Base-by-base conservation (phyloP, 2,329 filamentous ascomycete genomes). In the Epichloe coenophiala region DNA sequence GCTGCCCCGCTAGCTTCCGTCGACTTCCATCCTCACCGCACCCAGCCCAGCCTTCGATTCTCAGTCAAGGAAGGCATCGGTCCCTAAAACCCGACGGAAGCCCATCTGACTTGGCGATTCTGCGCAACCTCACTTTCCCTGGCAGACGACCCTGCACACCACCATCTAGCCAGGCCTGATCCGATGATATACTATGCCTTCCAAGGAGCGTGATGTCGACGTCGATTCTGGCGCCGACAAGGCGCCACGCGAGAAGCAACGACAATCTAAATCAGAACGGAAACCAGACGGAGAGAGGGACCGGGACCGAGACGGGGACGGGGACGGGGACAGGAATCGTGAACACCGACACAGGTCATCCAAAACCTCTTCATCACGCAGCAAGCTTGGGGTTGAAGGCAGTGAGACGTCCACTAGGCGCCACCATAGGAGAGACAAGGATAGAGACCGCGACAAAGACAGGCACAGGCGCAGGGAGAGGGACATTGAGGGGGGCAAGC, bases 121-220 rank as follows among this genome's bases (percentile, higher is more conserved):
- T 21, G 27, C 27, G 27, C 8, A 31, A 9, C 36, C 8, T 31
- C 5, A 1, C 27, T 48, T 33, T 12, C 2, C 12, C 27, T 13
- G 19, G 23, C 13, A 7, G 11, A 15, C 41, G n/a, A 15, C 33
- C 13, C 41, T 17, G 17, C 17, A 17, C 17, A 17, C 39, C 45
- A 35, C 45, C 6, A 37, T 11, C 36, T 17, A 33, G 46, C 40
- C 38, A 23, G 41, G 35, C 51, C 6, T 12, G 19, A 47, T 51
- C 57, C 56, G 56, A 66, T 66, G 64, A 56, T 59, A 51, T 54
- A 61, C 52, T 55, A 71, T 71, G 69, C 65, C 69, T 47, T 62
- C 66, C 56, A 68, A 67, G 57, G 67, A 71, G 53, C 68, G 59
- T 63, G 69, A 72, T 57, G 66, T 60, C 63, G 67, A 68, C 52